Evolutionary conservation across 345 rosid species (phyloP).

Genomic region (Eucalyptus shirleyi): DNA sequence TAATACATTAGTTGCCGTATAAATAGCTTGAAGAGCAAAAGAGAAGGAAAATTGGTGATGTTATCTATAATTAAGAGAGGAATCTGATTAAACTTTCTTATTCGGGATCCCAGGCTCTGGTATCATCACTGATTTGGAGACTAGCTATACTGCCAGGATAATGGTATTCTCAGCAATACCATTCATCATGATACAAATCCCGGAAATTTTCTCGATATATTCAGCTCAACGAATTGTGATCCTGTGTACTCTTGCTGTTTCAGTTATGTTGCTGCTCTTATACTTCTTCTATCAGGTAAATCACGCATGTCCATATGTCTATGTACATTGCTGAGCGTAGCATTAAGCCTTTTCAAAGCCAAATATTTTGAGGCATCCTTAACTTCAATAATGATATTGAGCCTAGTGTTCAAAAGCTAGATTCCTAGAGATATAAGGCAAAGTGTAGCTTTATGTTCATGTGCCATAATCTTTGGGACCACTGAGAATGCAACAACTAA

Average conservation of each 20-base stretch:
- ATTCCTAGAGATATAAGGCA: neutral
- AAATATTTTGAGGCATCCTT: neutral
- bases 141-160: conserved; percentile 27
- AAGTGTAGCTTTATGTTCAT: neutral
- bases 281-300: conserved; percentile 25
- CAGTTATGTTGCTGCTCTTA: neutral
- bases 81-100: neutral
- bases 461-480: neutral
- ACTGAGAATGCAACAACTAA: neutral
- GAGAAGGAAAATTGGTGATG: neutral
- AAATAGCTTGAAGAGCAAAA: neutral
- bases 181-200: conserved; percentile 13
- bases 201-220: neutral
- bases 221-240: conserved; percentile 3
- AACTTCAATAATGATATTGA: neutral
- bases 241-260: conserved; percentile 3
- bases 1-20: neutral
- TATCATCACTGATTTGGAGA: conserved; percentile 22
- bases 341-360: neutral
- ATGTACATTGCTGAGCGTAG: neutral
- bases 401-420: neutral
- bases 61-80: neutral
- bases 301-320: neutral
- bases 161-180: conserved; percentile 29
- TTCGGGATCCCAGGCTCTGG: conserved; percentile 7